Evolutionary conservation across 2,329 filamentous ascomycete genomes (phyloP).

Genomic region (Diaporthe sp.): DNA sequence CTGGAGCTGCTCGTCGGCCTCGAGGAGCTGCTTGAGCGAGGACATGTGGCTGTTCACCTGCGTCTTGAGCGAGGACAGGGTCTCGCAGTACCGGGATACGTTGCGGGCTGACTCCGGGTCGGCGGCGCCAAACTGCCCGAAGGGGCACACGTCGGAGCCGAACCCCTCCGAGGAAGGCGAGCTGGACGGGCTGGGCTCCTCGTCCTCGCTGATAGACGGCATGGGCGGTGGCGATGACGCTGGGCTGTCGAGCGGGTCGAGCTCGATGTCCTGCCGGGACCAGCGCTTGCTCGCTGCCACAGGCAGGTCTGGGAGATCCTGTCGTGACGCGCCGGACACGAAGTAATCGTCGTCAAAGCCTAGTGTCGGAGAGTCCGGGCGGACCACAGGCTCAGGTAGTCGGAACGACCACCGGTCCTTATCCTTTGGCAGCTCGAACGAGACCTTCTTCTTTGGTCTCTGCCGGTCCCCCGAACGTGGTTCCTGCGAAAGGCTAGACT

Average conservation of each 20-base stretch:
- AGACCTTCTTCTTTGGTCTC: conserved; percentile 58
- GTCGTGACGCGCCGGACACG: conserved; percentile 44
- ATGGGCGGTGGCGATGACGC: conserved; percentile 40
- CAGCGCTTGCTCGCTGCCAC: conserved; percentile 26
- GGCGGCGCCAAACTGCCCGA: conserved; percentile 43
- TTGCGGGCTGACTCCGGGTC: conserved; percentile 51
- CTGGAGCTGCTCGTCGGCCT: conserved; percentile 14
- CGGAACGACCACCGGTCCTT: conserved; percentile 49
- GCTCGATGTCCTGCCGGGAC: conserved; percentile 19
- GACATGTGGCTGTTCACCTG: conserved; percentile 65
- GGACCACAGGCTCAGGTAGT: conserved; percentile 62
- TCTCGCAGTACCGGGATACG: conserved; percentile 62
- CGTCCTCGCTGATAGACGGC: conserved; percentile 42
- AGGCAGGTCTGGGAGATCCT: conserved; percentile 48
- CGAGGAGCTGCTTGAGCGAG: conserved; percentile 59
- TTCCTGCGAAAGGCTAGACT: conserved; percentile 46
- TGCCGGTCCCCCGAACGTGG: conserved; percentile 23
- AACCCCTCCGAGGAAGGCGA: conserved; percentile 42
- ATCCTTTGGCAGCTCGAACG: conserved; percentile 57
- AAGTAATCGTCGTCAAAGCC: conserved; percentile 65
- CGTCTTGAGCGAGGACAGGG: conserved; percentile 62
- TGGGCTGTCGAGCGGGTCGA: conserved; percentile 38
- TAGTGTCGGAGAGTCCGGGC: conserved; percentile 73
- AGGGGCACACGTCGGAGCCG: conserved; percentile 52
- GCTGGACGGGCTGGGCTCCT: conserved; percentile 36